These are phyloP conservation scores for Jasminum sambac DNA, from an alignment of 257 asterid genomes.

Conservation along the genomic window DNA sequence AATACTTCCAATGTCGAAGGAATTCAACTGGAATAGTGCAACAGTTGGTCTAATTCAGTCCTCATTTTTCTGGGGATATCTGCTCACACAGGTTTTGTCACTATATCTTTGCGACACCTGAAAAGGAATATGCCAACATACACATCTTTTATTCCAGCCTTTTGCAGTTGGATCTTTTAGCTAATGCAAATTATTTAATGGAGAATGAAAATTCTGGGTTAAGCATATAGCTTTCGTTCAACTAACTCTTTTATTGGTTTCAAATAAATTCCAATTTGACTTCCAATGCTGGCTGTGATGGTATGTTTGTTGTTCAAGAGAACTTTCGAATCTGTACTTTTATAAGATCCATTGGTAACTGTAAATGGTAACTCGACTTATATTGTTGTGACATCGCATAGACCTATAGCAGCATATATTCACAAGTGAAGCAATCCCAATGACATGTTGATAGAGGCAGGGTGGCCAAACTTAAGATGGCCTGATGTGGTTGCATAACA, in stretches of 20 bases:
- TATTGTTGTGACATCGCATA: not conserved
- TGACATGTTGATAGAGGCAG: not conserved
- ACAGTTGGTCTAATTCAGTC: constrained; percentile 98
- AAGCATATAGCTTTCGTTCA: constrained; percentile 11
- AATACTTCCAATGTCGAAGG: constrained; percentile 98
- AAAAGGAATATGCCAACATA: constrained; percentile 13
- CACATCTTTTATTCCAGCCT: constrained; percentile 12
- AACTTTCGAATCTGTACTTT: constrained; percentile 18
- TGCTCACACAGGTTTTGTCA: constrained; percentile 83
- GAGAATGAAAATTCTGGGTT: constrained; percentile 5
- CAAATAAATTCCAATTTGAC: not conserved
- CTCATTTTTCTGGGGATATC: constrained; percentile 99
- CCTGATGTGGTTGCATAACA: not conserved
- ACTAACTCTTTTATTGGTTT: constrained; percentile 18
- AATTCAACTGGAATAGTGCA: constrained; percentile 93
- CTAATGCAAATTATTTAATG: constrained; percentile 4
- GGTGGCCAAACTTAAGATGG: not conserved
- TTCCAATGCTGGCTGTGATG: not conserved
- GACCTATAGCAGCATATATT: not conserved
- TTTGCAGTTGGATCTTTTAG: constrained; percentile 2
- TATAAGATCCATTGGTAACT: constrained; percentile 7
- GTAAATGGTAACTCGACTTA: not conserved
- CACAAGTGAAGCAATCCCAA: not conserved
- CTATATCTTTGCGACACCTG: constrained; percentile 14
- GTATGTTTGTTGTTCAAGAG: constrained; percentile 1